Evolutionary conservation across 768 basidiomycete genomes (phyloP).

Genomic region (Trichaptum fuscoviolaceum): DNA sequence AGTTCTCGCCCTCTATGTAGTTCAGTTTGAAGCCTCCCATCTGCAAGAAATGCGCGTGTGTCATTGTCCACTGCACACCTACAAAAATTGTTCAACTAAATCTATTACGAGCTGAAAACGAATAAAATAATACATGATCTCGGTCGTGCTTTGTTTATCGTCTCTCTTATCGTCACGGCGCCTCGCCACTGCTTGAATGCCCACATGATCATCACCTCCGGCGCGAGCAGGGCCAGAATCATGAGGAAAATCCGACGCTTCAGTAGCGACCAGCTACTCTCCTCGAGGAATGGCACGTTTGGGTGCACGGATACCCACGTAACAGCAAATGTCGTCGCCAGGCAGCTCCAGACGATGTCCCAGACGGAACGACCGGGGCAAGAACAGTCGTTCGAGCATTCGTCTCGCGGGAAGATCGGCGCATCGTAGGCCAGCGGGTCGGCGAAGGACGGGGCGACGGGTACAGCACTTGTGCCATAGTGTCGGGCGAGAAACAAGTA

Average conservation of each 20-base stretch:
- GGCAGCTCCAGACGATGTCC: conserved; percentile 23
- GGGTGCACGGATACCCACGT: conserved; percentile 27
- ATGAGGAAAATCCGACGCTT: conserved; percentile 18
- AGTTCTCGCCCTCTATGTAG: not conserved
- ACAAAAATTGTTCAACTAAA: not conserved
- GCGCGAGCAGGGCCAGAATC: conserved; percentile 17
- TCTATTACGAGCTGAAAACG: not conserved
- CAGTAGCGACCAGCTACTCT: conserved; percentile 1
- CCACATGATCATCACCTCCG: conserved; percentile 25
- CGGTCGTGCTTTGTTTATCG: conserved; percentile 20
- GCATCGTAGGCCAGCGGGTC: too few relatives aligned
- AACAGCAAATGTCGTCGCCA: conserved; percentile 25
- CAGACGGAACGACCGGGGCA: not conserved
- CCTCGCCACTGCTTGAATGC: conserved; percentile 18
- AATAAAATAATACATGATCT: conserved; percentile 1
- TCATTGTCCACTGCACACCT: conserved; percentile 6
- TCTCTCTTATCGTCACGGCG: conserved; percentile 31
- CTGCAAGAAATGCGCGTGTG: conserved; percentile 6
- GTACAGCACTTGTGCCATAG: too few relatives aligned
- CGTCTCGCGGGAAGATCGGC: not conserved
- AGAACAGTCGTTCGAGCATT: not conserved
- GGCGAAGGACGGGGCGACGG: too few relatives aligned
- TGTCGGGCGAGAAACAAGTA: too few relatives aligned
- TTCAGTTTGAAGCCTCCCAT: conserved; percentile 6
- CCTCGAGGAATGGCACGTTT: conserved; percentile 22